Conservation (phyloP, 192 early-diverging fungal genomes). For the Coemansia sp. region DNA sequence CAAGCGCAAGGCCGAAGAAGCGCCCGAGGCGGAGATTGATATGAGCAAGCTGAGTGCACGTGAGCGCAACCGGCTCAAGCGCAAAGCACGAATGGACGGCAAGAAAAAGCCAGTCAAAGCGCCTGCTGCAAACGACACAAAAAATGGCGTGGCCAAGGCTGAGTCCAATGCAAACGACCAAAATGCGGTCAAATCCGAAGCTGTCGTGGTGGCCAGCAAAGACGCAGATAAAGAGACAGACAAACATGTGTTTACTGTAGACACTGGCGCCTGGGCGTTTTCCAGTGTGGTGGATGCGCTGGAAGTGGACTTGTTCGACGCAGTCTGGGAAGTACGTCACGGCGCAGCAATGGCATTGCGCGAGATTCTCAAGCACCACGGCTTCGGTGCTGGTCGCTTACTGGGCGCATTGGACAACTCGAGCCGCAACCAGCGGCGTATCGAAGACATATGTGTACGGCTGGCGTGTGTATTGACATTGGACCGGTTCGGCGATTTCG, state of each 20-base stretch:
- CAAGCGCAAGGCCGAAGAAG: conserved; percentile 19
- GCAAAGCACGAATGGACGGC: conserved; percentile 78
- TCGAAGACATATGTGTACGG: conserved; percentile 86
- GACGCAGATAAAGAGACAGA: conserved; percentile 28
- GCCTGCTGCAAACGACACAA: not conserved
- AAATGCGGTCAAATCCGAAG: not conserved
- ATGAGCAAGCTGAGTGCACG: conserved; percentile 85
- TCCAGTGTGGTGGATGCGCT: conserved; percentile 66
- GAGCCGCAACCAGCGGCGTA: conserved; percentile 68
- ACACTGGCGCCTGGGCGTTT: conserved; percentile 75
- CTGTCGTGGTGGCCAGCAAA: not conserved
- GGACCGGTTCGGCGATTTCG: conserved; percentile 97
- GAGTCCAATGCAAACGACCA: not conserved
- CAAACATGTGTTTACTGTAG: conserved; percentile 66
- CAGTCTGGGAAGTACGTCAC: conserved; percentile 90
- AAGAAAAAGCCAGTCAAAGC: conserved; percentile 59
- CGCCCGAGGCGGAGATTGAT: conserved; percentile 39
- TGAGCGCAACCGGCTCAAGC: conserved; percentile 84
- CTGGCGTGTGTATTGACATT: conserved; percentile 92
- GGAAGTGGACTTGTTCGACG: conserved; percentile 69
- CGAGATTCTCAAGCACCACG: conserved; percentile 84
- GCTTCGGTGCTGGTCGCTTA: conserved; percentile 73
- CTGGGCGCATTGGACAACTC: conserved; percentile 65
- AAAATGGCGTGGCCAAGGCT: conserved; percentile 1
- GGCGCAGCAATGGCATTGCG: conserved; percentile 94